Conservation (phyloP, 192 early-diverging fungal genomes). For the Coemansia sp. region DNA sequence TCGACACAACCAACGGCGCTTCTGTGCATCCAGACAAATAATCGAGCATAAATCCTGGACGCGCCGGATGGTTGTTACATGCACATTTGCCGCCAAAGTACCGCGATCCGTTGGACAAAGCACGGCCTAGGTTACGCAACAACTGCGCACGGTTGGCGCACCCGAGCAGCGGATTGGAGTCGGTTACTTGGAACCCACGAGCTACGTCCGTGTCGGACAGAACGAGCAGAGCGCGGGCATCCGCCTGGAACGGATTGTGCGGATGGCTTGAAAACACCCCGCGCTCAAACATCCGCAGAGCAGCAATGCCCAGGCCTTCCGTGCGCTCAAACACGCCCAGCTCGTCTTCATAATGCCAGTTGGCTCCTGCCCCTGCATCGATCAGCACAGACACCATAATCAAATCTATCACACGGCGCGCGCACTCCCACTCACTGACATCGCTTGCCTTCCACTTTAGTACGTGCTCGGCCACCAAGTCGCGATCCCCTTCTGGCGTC, state of each 20-base stretch:
- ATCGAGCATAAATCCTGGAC: conserved; percentile 86
- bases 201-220: conserved; percentile 28
- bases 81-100: conserved; percentile 58
- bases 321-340: conserved; percentile 62
- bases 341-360: conserved; percentile 71
- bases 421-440: conserved; percentile 50
- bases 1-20: conserved; percentile 54
- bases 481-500: conserved; percentile 34
- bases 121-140: conserved; percentile 63
- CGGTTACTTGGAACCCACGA: conserved; percentile 77
- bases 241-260: conserved; percentile 63
- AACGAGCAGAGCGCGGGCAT: conserved; percentile 50
- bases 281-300: conserved; percentile 76
- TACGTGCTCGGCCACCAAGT: conserved; percentile 52
- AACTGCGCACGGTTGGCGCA: conserved; percentile 72
- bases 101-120: conserved; percentile 52
- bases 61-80: conserved; percentile 41
- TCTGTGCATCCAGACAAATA: conserved; percentile 65
- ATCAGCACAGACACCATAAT: conserved; percentile 87
- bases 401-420: conserved; percentile 77
- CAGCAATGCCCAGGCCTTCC: conserved; percentile 86
- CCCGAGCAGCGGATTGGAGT: conserved; percentile 77
- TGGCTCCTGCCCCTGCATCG: conserved; percentile 87
- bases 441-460: conserved; percentile 25
- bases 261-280: conserved; percentile 73